Conservation (phyloP, 2,329 filamentous ascomycete species). For the Parastagonospora avenae region DNA sequence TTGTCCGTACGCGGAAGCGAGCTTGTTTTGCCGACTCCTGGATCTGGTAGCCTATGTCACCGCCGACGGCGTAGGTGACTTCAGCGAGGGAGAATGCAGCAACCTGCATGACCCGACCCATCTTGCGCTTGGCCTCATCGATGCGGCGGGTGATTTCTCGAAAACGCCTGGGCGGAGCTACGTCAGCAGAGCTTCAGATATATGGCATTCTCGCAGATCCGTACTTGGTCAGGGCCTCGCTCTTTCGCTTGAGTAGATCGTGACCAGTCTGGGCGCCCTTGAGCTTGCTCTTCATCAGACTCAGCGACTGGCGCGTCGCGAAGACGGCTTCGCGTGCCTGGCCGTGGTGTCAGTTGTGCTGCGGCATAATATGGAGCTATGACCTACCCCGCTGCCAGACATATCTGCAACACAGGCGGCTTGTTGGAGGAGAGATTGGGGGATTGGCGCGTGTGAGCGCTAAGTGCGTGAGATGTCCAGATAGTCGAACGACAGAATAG, state of each 20-base stretch:
- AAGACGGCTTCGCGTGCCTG: conserved; percentile 97
- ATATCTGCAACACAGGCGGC: conserved; percentile 44
- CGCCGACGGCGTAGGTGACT: conserved; percentile 95
- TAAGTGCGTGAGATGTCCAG: not conserved
- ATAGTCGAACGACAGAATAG: conserved; percentile 5
- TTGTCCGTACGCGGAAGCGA: conserved; percentile 89
- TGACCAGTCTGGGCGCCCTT: conserved; percentile 81
- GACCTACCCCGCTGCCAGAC: conserved; percentile 60
- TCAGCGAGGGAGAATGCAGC: conserved; percentile 96
- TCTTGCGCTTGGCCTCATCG: conserved; percentile 98
- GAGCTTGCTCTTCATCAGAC: conserved; percentile 96
- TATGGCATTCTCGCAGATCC: conserved; percentile 30
- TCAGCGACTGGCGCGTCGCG: conserved; percentile 94
- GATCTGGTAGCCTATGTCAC: conserved; percentile 93
- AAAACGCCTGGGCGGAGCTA: conserved; percentile 68
- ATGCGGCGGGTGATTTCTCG: conserved; percentile 97
- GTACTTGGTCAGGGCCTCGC: conserved; percentile 95
- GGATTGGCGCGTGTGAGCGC: not conserved
- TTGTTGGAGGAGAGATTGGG: not conserved
- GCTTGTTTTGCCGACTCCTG: conserved; percentile 94
- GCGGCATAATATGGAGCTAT: conserved; percentile 22
- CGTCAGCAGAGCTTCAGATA: conserved; percentile 18
- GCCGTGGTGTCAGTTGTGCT: conserved; percentile 27
- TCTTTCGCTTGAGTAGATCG: conserved; percentile 95
- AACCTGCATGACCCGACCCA: conserved; percentile 99